A percentile compares a stretch with the other conserved stretches of the same genome.
phyloP scores from a whole-genome alignment of 192 early-diverging fungal genomes.

The Irineochytrium annulatum region DNA sequence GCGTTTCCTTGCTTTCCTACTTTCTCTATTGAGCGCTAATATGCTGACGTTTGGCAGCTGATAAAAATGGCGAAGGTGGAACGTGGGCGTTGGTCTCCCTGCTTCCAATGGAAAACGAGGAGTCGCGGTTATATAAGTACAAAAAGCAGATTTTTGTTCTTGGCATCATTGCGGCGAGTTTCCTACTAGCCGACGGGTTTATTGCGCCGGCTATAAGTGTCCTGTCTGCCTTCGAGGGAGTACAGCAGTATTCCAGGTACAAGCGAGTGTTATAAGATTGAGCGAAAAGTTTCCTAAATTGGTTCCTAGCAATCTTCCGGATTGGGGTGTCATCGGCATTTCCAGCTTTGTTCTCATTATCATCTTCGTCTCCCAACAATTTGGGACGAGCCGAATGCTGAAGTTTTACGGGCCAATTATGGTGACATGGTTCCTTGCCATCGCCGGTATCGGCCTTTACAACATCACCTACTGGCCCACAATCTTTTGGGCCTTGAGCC shows the following conservation, averaged over 20 bases:
- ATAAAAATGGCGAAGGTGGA: conserved; percentile 59
- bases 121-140: conserved; percentile 23
- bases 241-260: conserved; percentile 20
- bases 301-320: conserved; percentile 15
- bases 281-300: not conserved
- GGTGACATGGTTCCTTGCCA: conserved; percentile 43
- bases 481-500: conserved; percentile 40
- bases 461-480: conserved; percentile 37
- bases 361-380: conserved; percentile 46
- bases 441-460: conserved; percentile 44
- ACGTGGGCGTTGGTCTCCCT: conserved; percentile 52
- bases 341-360: conserved; percentile 33
- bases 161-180: conserved; percentile 33
- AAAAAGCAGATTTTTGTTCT: conserved; percentile 21
- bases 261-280: not conserved
- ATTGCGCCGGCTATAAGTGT: conserved; percentile 38
- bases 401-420: conserved; percentile 43
- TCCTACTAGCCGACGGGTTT: conserved; percentile 36
- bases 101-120: conserved; percentile 31
- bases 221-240: conserved; percentile 38
- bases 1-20: conserved; percentile 7
- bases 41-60: conserved; percentile 27
- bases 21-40: conserved; percentile 3
- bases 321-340: conserved; percentile 21
- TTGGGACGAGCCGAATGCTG: conserved; percentile 40